These are phyloP conservation scores for Penicillium sp. DNA, from an alignment of 2,329 filamentous ascomycete genomes.

Conservation along the genomic window DNA sequence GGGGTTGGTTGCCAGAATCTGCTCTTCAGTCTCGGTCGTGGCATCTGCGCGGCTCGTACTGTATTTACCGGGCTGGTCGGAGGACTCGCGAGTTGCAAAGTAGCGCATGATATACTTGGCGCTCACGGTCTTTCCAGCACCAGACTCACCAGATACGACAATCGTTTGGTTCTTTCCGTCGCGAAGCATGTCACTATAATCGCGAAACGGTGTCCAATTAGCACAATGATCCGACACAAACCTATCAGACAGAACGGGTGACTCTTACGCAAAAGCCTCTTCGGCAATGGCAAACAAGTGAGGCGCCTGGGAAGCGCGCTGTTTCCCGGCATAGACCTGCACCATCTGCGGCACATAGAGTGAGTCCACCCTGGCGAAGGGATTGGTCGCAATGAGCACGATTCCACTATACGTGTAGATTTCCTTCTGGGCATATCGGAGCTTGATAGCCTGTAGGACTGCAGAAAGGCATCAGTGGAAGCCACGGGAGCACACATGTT, in stretches of 20 bases:
- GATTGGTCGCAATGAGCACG: conserved; percentile 96
- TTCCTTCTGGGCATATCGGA: conserved; percentile 97
- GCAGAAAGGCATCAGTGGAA: conserved; percentile 28
- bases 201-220: conserved; percentile 45
- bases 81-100: conserved; percentile 94
- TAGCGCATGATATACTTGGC: conserved; percentile 99
- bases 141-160: conserved; percentile 98
- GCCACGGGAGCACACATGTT: conserved; percentile 2
- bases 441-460: conserved; percentile 96
- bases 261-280: conserved; percentile 88
- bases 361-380: conserved; percentile 95
- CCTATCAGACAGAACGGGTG: neutral
- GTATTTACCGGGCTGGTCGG: conserved; percentile 79
- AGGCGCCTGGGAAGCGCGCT: conserved; percentile 92
- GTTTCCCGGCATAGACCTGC: conserved; percentile 97
- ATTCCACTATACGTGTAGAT: conserved; percentile 99
- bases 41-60: conserved; percentile 72
- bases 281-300: conserved; percentile 99
- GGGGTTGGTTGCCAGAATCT: conserved; percentile 95
- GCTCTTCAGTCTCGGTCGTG: conserved; percentile 98
- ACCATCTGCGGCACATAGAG: conserved; percentile 99
- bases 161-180: conserved; percentile 97
- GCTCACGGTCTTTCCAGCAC: conserved; percentile 98
- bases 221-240: neutral
- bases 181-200: conserved; percentile 84